These are phyloP conservation scores for Hyphopichia pseudoburtonii DNA, from an alignment of 1,139 yeast genomes.

Conservation along the genomic window DNA sequence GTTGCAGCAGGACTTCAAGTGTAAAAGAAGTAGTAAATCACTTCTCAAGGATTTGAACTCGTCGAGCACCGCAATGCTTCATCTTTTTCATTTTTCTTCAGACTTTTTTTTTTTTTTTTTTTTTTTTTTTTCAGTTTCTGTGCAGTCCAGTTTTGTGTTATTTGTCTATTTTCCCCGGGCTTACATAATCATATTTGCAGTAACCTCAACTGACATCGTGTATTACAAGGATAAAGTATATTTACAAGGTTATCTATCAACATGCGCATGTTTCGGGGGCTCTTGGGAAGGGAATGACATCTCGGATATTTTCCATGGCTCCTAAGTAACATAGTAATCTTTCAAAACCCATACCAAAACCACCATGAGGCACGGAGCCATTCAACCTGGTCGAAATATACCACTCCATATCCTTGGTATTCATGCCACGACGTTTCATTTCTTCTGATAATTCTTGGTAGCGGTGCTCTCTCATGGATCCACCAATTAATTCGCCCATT, in stretches of 20 bases:
- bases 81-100: no score
- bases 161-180: not conserved
- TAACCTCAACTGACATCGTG: not conserved
- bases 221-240: not conserved
- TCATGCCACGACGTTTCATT: constrained; percentile 54
- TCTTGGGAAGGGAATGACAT: constrained; percentile 80
- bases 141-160: not conserved
- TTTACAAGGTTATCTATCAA: constrained; percentile 12
- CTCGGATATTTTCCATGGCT: constrained; percentile 77
- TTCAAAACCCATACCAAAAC: constrained; percentile 95
- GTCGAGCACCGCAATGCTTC: constrained; percentile 6
- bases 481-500: constrained; percentile 96
- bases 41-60: constrained; percentile 3
- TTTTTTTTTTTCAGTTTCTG: not conserved
- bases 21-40: not conserved
- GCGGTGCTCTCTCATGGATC: constrained; percentile 83
- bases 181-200: constrained; percentile 1
- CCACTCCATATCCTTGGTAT: constrained; percentile 69
- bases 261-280: constrained; percentile 39
- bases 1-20: no score
- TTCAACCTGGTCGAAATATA: constrained; percentile 69
- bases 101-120: not conserved
- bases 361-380: constrained; percentile 93
- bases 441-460: constrained; percentile 46
- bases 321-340: constrained; percentile 71